Base-by-base conservation (phyloP, 306 rosid species). In the Mimosa pudica region DNA sequence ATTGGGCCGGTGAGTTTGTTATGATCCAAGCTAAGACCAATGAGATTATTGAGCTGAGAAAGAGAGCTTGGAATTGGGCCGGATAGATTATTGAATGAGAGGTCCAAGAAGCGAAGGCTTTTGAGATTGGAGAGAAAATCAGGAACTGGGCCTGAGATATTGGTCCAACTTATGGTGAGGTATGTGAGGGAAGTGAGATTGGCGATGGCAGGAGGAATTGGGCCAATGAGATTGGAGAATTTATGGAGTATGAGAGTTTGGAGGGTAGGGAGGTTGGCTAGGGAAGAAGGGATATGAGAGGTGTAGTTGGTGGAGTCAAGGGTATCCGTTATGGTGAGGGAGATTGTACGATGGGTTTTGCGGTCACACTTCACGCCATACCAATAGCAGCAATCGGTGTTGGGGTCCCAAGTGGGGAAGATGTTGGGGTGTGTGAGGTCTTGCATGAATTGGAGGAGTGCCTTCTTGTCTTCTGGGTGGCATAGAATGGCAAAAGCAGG, bases 301-400 rank as follows among this genome's bases (percentile, higher is more conserved):
- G 90, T 57, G 78, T 89, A 72, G 1, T 75, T n/a, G 11, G 78
- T 79, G 17, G 65, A 48, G 0, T 52, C 55, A 4, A 6, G 42
- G 1, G 73, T 58, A 0, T 86, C 4, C 11, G 84, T 35, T 54
- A 92, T 63, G 55, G 82, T 47, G 78, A 91, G 88, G 46, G 92
- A 78, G 77, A 62, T 82, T 77, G 89, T 86, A 11, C 97, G 93
- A 86, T 91, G 79, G 18, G 96, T 78, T 17, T 46, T 85, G 48
- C 11, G 11, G 60, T 89, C 89, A 16, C 97, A 91, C 0, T 36
- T 35, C 57, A 93, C 82, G 14, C 71, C 6, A 85, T 88, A 82
- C 98, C 98, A 91, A 1, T 77, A 20, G 11, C 98, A 93, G 60
- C 98, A 91, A 16, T 89, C 98, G 0, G 75, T 76, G 45, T 84